Conservation (phyloP, 164 flowering plant genomes). For the Amborella trichopoda region DNA sequence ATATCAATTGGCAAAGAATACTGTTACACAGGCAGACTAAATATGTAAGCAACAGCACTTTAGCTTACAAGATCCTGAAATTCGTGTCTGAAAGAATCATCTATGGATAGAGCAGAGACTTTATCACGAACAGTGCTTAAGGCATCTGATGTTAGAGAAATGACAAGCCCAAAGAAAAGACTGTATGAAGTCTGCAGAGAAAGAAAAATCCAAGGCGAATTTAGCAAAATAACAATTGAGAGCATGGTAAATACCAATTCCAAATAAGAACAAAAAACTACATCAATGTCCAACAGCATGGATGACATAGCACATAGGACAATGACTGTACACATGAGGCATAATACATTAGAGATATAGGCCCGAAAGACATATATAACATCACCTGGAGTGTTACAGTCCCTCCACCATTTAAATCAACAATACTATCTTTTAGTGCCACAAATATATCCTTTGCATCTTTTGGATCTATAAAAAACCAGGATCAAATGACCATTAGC, state of each 20-base stretch:
- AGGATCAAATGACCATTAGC: too few species aligned
- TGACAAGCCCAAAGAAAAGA: constrained; percentile 69
- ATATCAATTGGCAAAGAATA: too few species aligned
- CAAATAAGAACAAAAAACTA: too few species aligned
- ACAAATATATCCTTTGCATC: constrained; percentile 66
- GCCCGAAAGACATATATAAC: constrained; percentile 1
- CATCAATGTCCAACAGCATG: too few species aligned
- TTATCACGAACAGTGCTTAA: constrained; percentile 65
- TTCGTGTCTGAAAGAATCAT: constrained; percentile 65
- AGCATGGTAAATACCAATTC: too few species aligned
- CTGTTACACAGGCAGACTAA: too few species aligned
- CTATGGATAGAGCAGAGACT: constrained; percentile 50
- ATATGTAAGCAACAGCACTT: too few species aligned
- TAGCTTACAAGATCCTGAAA: constrained; percentile 78
- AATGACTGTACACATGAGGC: too few species aligned
- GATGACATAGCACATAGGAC: too few species aligned
- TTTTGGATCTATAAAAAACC: constrained; percentile 62
- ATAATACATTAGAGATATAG: not conserved
- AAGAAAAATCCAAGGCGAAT: not conserved
- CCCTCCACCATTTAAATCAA: constrained; percentile 34
- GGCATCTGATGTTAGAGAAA: constrained; percentile 85
- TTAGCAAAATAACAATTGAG: not conserved
- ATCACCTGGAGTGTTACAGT: constrained; percentile 63
- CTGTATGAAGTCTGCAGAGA: constrained; percentile 59
- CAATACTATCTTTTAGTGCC: constrained; percentile 55